phyloP scores from a whole-genome alignment of 768 basidiomycete species.

The Leucosporidium creatinivorum region DNA sequence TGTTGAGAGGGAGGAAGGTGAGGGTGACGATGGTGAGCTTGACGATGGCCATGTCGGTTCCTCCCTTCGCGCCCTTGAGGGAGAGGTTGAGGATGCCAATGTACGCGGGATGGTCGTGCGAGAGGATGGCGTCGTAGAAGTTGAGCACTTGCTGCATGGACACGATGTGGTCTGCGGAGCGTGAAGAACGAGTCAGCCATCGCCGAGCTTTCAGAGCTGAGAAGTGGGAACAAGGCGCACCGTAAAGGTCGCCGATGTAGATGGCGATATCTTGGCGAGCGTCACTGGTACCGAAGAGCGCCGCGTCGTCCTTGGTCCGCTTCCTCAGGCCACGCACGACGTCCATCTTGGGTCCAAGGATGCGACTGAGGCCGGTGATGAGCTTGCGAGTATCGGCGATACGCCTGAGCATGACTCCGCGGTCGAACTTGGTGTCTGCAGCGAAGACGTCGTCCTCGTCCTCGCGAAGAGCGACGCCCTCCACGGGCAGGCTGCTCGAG shows the following conservation, averaged over 20 bases:
- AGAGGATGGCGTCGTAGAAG: conserved; percentile 81
- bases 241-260: conserved; percentile 87
- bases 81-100: conserved; percentile 64
- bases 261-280: conserved; percentile 67
- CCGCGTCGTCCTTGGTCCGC: conserved; percentile 51
- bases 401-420: conserved; percentile 49
- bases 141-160: conserved; percentile 73
- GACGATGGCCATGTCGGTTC: conserved; percentile 60
- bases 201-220: too few relatives aligned
- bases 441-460: neutral
- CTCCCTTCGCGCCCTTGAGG: conserved; percentile 54
- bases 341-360: conserved; percentile 73
- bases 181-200: neutral
- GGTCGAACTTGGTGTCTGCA: conserved; percentile 16
- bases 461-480: neutral
- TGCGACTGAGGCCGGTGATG: conserved; percentile 66
- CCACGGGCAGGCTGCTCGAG: neutral
- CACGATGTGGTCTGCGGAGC: conserved; percentile 69
- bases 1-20: conserved; percentile 58
- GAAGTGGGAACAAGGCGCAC: conserved; percentile 44
- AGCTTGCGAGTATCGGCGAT: conserved; percentile 72
- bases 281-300: conserved; percentile 42
- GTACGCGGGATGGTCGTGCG: conserved; percentile 80
- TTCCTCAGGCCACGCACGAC: conserved; percentile 74
- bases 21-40: conserved; percentile 61